A percentile compares a stretch with the other conserved stretches of the same genome.
Evolutionary conservation across 768 basidiomycete species (phyloP).

Genomic region (Dacryopinax spathularia): DNA sequence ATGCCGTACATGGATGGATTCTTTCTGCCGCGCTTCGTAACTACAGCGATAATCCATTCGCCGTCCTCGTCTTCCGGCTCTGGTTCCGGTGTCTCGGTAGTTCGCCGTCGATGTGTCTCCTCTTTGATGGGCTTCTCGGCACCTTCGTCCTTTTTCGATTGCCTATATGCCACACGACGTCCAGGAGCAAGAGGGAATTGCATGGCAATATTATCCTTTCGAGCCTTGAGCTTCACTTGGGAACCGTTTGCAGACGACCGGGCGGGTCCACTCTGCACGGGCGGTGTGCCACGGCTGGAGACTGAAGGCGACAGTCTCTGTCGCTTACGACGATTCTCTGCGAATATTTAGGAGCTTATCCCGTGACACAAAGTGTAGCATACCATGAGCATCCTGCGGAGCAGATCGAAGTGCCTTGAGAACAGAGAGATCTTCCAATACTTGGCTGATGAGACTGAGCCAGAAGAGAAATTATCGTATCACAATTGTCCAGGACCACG

Average conservation of each 20-base stretch:
- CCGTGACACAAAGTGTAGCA: constrained; percentile 30
- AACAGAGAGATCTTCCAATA: constrained; percentile 52
- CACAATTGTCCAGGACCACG: constrained; percentile 5
- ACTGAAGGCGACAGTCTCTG: constrained; percentile 57
- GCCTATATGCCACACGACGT: constrained; percentile 71
- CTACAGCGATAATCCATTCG: constrained; percentile 1
- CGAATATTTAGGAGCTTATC: not conserved
- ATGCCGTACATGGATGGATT: not conserved
- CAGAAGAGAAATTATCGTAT: not conserved
- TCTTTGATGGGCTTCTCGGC: constrained; percentile 54
- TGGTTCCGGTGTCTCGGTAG: not conserved
- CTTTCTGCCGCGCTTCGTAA: not conserved
- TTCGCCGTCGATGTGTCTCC: constrained; percentile 49
- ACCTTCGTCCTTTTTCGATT: constrained; percentile 32
- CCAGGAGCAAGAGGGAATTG: constrained; percentile 58
- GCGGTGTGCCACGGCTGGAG: constrained; percentile 35
- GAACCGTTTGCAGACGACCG: not conserved
- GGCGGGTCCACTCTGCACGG: constrained; percentile 21
- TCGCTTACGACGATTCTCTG: constrained; percentile 67
- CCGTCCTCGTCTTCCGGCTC: not conserved
- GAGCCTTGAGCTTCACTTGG: constrained; percentile 37
- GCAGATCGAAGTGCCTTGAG: constrained; percentile 63
- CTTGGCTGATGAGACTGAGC: constrained; percentile 52
- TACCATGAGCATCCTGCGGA: constrained; percentile 39
- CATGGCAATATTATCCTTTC: constrained; percentile 44